Evolutionary conservation across 148 eudicot species (phyloP), one percentile per base, ranked within the genome.

Genomic region (Tetragonia tetragonoides): DNA sequence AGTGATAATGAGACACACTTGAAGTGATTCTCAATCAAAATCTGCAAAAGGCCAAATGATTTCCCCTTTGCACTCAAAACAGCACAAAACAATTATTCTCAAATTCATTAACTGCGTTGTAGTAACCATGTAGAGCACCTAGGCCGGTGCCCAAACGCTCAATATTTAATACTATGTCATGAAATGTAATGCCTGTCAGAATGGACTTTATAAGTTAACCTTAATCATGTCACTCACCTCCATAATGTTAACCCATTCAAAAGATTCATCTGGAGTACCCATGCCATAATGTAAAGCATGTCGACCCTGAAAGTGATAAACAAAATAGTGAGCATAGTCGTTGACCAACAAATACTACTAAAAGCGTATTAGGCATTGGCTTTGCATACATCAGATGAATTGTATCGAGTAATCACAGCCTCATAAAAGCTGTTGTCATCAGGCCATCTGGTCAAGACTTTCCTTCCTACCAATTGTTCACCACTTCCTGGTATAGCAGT

Each of bases 371-470:
- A 28, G 34, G 51, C 60, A 76, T 78, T 63, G 60, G 18, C 77
- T 73, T 28, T 79, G 80, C 84, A 79, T 89, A 95, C 98, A 84
- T 91, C 92, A 38, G 84, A 70, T 51, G 90, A 82, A 79, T 93
- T 88, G 86, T 87, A 95, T 41, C 93, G 86, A 74, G 89, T 81
- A 77, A 95, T 87, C 47, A 87, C 84, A 78, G 99, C 99, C 86
- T 93, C 94, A 72, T 95, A 95, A 75, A 95, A 95, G 67, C 87
- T 90, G 81, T 89, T 89, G 81, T 95, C 97, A 21, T 85, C 97
- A 37, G 97, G 99, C 97, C 97, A 95, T 87, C 88, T 87, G 24
- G 92, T 95, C 90, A 91, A 87, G 57, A 93, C 97, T 85, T 84
- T 92, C 83, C 88, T 87, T 66, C 99, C 99, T 65, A 93, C 74